Conservation (phyloP, 441 rosid species). For the Gossypium trilobum region DNA sequence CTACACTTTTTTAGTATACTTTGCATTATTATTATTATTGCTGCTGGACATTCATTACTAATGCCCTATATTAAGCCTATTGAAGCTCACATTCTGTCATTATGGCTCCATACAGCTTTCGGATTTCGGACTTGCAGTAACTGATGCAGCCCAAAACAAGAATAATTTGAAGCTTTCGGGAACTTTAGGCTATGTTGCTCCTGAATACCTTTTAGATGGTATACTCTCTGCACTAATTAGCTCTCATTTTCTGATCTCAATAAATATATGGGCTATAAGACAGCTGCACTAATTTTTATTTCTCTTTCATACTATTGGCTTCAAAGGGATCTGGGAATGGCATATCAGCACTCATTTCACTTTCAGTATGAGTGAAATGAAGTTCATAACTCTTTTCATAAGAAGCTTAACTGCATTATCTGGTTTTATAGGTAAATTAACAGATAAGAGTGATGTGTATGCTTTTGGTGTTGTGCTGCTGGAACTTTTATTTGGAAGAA, state of each 20-base stretch:
- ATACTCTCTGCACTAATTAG: constrained; percentile 1
- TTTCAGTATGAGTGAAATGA: background rate
- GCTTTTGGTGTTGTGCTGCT: constrained; percentile 89
- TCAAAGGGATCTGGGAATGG: background rate
- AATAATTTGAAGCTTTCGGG: constrained; percentile 78
- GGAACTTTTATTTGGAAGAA: constrained; percentile 80
- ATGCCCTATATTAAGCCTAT: constrained; percentile 8
- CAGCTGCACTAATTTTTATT: too few relatives aligned
- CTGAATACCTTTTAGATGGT: constrained; percentile 86
- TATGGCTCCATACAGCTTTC: constrained; percentile 50
- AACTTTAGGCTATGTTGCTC: constrained; percentile 86
- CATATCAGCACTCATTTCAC: background rate
- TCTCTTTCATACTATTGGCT: background rate
- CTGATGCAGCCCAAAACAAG: constrained; percentile 52
- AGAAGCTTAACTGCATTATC: background rate
- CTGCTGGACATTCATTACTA: constrained; percentile 4
- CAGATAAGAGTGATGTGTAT: constrained; percentile 93
- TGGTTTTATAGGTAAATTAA: constrained; percentile 51
- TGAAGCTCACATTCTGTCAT: constrained; percentile 3
- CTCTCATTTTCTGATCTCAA: too few relatives aligned
- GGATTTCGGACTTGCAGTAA: constrained; percentile 89
- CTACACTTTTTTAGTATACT: background rate
- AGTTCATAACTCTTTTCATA: background rate
- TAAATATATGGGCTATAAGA: too few relatives aligned
- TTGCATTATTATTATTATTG: background rate